Conservation (phyloP, 345 rosid genomes). For the Corchorus capsularis region DNA sequence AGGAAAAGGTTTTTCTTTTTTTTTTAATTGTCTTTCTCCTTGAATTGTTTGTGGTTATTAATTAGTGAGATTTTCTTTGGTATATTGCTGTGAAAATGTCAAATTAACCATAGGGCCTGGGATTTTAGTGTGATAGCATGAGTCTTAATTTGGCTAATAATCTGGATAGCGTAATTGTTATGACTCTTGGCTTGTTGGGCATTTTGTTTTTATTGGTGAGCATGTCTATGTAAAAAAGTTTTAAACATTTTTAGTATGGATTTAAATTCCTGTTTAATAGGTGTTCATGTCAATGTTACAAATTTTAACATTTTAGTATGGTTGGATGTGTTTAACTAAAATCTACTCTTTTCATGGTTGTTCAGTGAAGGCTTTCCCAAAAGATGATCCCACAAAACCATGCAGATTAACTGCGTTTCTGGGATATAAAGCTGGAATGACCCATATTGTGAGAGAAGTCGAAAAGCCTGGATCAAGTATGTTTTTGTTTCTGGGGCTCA, state of each 20-base stretch:
- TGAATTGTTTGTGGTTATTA: not conserved
- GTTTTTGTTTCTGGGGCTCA: constrained; percentile 3
- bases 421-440: constrained; percentile 97
- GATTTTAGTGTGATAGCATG: not conserved
- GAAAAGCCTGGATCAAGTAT: constrained; percentile 93
- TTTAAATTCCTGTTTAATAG: too few relatives aligned
- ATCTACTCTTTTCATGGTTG: not conserved
- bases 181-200: not conserved
- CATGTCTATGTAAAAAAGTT: not conserved
- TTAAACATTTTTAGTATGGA: too few relatives aligned
- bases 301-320: not conserved
- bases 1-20: constrained; percentile 64
- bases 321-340: not conserved
- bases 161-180: not conserved
- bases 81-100: not conserved
- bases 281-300: not conserved
- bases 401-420: constrained; percentile 80
- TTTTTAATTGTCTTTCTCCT: too few relatives aligned
- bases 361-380: constrained; percentile 93
- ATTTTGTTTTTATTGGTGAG: not conserved
- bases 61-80: not conserved
- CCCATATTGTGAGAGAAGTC: constrained; percentile 92
- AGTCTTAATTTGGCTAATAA: not conserved
- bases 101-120: not conserved
- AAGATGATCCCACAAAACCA: constrained; percentile 73